Evolutionary conservation across 768 basidiomycete genomes (phyloP).

Genomic region (Hemileccinum rubropunctum): DNA sequence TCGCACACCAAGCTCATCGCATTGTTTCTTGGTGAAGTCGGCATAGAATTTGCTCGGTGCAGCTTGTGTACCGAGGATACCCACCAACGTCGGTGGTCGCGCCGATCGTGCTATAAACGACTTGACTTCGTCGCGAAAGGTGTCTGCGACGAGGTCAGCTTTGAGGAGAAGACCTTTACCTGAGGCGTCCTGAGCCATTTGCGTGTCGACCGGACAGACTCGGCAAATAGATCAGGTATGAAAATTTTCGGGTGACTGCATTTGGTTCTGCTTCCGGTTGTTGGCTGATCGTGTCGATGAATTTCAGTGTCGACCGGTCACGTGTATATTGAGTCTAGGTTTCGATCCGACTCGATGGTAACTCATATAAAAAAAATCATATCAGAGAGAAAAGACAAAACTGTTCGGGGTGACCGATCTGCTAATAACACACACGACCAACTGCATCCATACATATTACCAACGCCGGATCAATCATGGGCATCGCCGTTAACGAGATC

Average conservation of each 20-base stretch:
- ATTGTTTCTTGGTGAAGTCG: slow-evolving; percentile 90
- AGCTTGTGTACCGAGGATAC: slow-evolving; percentile 84
- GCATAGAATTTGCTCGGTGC: slow-evolving; percentile 81
- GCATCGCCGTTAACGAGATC: slow-evolving; percentile 20
- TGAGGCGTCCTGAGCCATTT: slow-evolving; percentile 31
- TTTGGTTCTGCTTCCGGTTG: not conserved
- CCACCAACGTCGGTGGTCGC: slow-evolving; percentile 73
- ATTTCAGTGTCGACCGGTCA: not conserved
- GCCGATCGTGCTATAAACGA: slow-evolving; percentile 35
- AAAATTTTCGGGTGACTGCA: not conserved
- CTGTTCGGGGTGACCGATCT: not conserved
- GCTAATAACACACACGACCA: not conserved
- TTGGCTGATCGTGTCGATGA: not conserved
- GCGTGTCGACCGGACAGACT: slow-evolving; percentile 1
- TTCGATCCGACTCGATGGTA: too few relatives aligned
- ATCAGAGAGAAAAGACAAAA: slow-evolving; percentile 1
- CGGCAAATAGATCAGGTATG: not conserved
- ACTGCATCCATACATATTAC: not conserved
- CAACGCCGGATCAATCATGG: slow-evolving; percentile 6
- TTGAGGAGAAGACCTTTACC: slow-evolving; percentile 79
- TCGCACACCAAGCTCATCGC: slow-evolving; percentile 81
- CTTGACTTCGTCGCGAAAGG: slow-evolving; percentile 71
- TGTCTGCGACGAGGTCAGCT: slow-evolving; percentile 69
- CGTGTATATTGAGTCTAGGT: too few relatives aligned
- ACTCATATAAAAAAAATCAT: not conserved